Evolutionary conservation across 768 basidiomycete species (phyloP), one percentile per base, ranked within the genome.

Genomic region (Tephrocybe sp.): DNA sequence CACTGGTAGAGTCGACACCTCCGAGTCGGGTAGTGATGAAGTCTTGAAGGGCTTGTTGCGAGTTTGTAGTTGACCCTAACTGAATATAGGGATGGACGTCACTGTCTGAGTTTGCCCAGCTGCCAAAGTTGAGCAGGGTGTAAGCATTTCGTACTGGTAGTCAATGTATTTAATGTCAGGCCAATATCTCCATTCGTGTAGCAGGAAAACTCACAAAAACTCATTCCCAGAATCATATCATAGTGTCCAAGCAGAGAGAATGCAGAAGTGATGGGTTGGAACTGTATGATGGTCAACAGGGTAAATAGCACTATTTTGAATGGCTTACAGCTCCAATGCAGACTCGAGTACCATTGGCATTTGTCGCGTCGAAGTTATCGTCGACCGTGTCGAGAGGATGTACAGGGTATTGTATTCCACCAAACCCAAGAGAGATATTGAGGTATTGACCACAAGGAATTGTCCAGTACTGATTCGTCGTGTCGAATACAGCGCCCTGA

Each of bases 221-320:
- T 78, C 87, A 89, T 89, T 55, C 89, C 89, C 41, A 90, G 75
- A 58, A 91, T 88, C 75, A 90, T 83, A 57, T 92, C 89, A 55
- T 87, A 92, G 61, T 86, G 76, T 54, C 87, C 86, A 22, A 87
- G 76, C 34, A 89, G 55, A 70, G 86, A 84, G 69, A 90, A 89
- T 4, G 88, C 87, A 3, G 83, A 80, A 12, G 88, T 87, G 55
- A 90, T 87, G 2, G 89, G 89, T 74, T 92, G 89, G 75, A 89
- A 92, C 80, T 89, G 56, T 30, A 49, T 11, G 24, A 19, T n/a
- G 65, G 39, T 62, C 50, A 25, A 22, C 36, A 24, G 25, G 7
- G 9, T 16, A 0, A 15, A 38, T 51, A 19, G 26, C 32, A 19
- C 4, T 15, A 38, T 16, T 25, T 19, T 24, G 21, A 37, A 34